Conservation (phyloP, 495 filamentous ascomycete species). For the Penicillium daleae region DNA sequence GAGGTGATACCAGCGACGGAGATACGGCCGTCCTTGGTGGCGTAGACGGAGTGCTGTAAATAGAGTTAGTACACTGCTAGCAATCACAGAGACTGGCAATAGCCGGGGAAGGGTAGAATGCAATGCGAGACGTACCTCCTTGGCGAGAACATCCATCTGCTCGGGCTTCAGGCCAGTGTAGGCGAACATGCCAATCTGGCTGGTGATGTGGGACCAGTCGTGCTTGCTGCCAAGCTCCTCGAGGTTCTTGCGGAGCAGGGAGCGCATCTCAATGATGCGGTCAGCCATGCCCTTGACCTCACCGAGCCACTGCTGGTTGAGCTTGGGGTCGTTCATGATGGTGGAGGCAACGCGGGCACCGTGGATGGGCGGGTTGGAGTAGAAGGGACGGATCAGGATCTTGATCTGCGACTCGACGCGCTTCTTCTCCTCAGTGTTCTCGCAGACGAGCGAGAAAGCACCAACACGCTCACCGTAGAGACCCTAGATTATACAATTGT, state of each 20-base stretch:
- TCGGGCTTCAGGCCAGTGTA: constrained; percentile 92
- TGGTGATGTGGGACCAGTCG: constrained; percentile 98
- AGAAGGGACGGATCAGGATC: constrained; percentile 94
- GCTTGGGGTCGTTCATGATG: constrained; percentile 84
- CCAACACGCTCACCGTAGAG: constrained; percentile 98
- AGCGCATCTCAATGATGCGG: constrained; percentile 97
- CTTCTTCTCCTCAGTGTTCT: constrained; percentile 86
- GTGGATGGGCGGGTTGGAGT: constrained; percentile 97
- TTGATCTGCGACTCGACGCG: constrained; percentile 97
- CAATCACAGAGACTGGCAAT: not conserved
- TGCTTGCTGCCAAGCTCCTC: constrained; percentile 93
- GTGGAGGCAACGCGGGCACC: constrained; percentile 91
- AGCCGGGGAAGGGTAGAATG: not conserved
- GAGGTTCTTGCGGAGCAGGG: constrained; percentile 87
- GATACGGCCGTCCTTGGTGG: constrained; percentile 95
- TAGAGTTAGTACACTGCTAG: constrained; percentile 30
- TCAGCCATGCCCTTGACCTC: constrained; percentile 99
- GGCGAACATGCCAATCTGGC: constrained; percentile 98
- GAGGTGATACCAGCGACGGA: constrained; percentile 95
- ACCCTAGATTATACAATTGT: constrained; percentile 55
- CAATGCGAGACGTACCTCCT: constrained; percentile 63
- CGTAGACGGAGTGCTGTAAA: constrained; percentile 85
- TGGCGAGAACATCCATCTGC: constrained; percentile 89
- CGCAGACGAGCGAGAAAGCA: constrained; percentile 91
- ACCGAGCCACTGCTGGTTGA: constrained; percentile 92